Percentiles rank a stretch among this genome's conserved stretches.
Conservation (phyloP, 1,284 basidiomycete genomes). For the Microbotryum violaceum region DNA sequence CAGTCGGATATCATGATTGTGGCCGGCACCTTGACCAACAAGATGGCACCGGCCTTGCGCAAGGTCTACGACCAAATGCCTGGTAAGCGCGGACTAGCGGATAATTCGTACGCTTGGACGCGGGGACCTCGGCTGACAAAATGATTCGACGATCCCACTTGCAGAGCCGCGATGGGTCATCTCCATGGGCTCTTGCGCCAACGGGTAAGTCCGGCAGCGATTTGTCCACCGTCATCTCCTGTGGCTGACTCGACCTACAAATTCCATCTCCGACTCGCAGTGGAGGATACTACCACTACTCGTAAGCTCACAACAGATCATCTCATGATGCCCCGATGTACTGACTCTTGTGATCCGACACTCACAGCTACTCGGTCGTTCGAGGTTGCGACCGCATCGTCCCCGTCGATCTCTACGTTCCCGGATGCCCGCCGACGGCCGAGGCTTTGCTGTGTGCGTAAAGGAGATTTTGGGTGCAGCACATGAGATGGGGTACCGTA, state of each 20-base stretch:
- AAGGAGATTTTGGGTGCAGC: slow-evolving; percentile 35
- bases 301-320: no score
- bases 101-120: no score
- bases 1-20: slow-evolving; percentile 99
- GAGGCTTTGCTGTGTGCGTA: slow-evolving; percentile 62
- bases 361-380: slow-evolving; percentile 73
- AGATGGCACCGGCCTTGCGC: slow-evolving; percentile 96
- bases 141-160: no score
- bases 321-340: background rate
- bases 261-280: background rate
- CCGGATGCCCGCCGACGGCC: slow-evolving; percentile 73
- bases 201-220: slow-evolving; percentile 60
- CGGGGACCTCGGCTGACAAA: background rate
- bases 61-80: slow-evolving; percentile 93
- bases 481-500: background rate
- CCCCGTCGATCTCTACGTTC: slow-evolving; percentile 90
- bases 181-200: slow-evolving; percentile 98
- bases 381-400: slow-evolving; percentile 99
- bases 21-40: slow-evolving; percentile 97
- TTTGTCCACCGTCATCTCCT: slow-evolving; percentile 15
- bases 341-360: slow-evolving; percentile 45
- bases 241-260: background rate
- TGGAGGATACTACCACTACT: slow-evolving; percentile 47
- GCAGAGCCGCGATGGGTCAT: slow-evolving; percentile 73
- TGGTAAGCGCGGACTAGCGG: no score